Base-by-base conservation (phyloP, 2,329 filamentous ascomycete species). In the Raffaelea arxii region DNA sequence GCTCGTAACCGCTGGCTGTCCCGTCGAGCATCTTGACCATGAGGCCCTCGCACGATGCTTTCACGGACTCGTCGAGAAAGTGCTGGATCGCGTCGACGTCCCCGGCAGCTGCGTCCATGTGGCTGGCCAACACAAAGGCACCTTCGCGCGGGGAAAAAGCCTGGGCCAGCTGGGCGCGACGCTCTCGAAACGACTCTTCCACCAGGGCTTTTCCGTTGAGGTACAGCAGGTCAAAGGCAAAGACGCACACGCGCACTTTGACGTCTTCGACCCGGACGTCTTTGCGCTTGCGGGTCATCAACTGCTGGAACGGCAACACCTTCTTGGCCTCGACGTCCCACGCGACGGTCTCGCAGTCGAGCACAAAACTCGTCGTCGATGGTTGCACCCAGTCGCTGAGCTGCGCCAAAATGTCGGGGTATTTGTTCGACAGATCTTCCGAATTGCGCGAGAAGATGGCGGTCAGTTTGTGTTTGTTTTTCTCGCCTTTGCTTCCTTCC, bases 1-100 rank as follows among this genome's bases (percentile, higher is more conserved):
- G 92, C 66, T 97, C 91, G 61, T 98, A 98, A 56, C 86, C 87
- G 55, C 87, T 94, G 65, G 96, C 91, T 6, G 78, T 71, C 1
- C 91, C 92, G 62, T 97, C 91, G 49, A 98, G 69, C 92, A 98
- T 98, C 71, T 98, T 98, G 14, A 98, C 92, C 92, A 98, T 98
- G 45, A 98, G 72, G 11, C 92, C 92, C 69, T 98, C 92, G 60
- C 92, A 98, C 0, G 88, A 94, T 2, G 90, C 87, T 64, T 95
- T 95, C 53, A 98, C 85, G 57, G 86, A 92, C 49, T 97, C 91
- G 58, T 98, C 92, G 2, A 98, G 74, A 57, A 98, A 85, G 1
- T 74, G 75, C 60, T 97, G 91, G 46, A 98, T 98, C 58, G 94
- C 87, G 45, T 97, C 91, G 4, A 98, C 74, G 55, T 96, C 87